phyloP scores from a whole-genome alignment of 1,139 yeast species.

The Yamadazyma buinensis region DNA sequence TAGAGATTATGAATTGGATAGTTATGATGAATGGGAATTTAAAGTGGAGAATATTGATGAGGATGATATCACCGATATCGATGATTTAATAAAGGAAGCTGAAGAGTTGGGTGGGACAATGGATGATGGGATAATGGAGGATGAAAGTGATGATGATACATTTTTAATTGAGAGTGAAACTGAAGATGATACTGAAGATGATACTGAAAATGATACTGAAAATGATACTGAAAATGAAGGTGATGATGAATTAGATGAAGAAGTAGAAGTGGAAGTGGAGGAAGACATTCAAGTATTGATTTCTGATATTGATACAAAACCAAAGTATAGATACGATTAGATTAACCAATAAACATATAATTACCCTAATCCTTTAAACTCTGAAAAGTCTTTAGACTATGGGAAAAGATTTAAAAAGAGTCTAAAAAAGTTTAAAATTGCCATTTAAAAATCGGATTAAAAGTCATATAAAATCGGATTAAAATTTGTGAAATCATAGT shows the following conservation, averaged over 20 bases:
- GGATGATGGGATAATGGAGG: slow-evolving; percentile 10
- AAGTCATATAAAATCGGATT: no score
- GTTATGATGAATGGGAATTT: slow-evolving; percentile 16
- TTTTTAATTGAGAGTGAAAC: slow-evolving; percentile 14
- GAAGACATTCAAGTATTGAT: neutral
- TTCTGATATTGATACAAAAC: neutral
- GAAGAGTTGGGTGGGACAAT: slow-evolving; percentile 5
- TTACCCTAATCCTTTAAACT: no score
- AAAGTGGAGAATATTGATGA: slow-evolving; percentile 13
- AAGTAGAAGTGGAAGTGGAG: neutral
- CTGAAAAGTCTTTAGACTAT: no score
- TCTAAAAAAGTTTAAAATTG: no score
- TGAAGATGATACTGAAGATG: slow-evolving; percentile 14
- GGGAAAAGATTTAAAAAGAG: no score
- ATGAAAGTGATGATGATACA: slow-evolving; percentile 17
- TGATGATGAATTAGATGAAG: no score
- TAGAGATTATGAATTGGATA: slow-evolving; percentile 17
- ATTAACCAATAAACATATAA: no score
- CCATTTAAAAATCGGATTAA: no score
- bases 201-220: slow-evolving; percentile 10
- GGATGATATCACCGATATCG: slow-evolving; percentile 16
- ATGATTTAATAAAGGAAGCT: slow-evolving; percentile 8
- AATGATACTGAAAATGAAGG: slow-evolving; percentile 9
- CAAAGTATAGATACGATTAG: neutral
- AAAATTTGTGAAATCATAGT: no score